phyloP scores from a whole-genome alignment of 2,329 filamentous ascomycete genomes.

The Furcasterigmium furcatum region DNA sequence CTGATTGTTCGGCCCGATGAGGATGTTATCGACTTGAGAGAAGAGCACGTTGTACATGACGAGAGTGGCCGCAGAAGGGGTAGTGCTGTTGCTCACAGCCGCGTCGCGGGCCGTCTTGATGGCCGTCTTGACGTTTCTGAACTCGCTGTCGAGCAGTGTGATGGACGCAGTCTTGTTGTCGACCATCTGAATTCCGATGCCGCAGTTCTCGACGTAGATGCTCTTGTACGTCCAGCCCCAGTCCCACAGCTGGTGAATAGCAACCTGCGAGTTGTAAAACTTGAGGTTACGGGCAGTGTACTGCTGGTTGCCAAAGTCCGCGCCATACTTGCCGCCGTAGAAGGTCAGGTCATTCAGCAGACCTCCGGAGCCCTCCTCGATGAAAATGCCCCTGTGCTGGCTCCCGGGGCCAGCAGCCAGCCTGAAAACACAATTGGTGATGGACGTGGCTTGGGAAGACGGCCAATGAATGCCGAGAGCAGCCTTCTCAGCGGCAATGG shows the following conservation, averaged over 20 bases:
- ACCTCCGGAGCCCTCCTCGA: conserved; percentile 63
- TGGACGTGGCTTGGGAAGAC: conserved; percentile 58
- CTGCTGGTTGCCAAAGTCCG: conserved; percentile 62
- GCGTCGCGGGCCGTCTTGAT: conserved; percentile 57
- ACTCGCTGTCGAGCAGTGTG: conserved; percentile 69
- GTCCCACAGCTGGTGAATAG: conserved; percentile 70
- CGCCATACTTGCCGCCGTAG: conserved; percentile 63
- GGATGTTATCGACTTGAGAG: conserved; percentile 28
- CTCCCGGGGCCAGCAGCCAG: conserved; percentile 43
- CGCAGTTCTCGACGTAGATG: conserved; percentile 59
- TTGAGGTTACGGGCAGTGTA: conserved; percentile 68
- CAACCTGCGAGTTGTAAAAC: conserved; percentile 62
- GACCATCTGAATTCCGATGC: conserved; percentile 65
- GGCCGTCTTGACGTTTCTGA: conserved; percentile 64
- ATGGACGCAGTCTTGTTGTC: conserved; percentile 68
- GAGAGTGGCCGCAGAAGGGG: conserved; percentile 37
- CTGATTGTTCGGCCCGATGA: conserved; percentile 37
- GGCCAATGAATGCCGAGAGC: conserved; percentile 65
- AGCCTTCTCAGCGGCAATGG: conserved; percentile 38
- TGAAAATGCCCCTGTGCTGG: conserved; percentile 55
- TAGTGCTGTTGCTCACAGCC: conserved; percentile 20
- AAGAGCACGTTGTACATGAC: conserved; percentile 46
- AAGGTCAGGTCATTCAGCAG: conserved; percentile 69
- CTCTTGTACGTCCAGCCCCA: conserved; percentile 76
- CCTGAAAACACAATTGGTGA: conserved; percentile 56